Percentiles rank a stretch among this genome's conserved stretches.
Evolutionary conservation across 805 yeast species (phyloP).

Genomic region (Zygotorulaspora florentina): DNA sequence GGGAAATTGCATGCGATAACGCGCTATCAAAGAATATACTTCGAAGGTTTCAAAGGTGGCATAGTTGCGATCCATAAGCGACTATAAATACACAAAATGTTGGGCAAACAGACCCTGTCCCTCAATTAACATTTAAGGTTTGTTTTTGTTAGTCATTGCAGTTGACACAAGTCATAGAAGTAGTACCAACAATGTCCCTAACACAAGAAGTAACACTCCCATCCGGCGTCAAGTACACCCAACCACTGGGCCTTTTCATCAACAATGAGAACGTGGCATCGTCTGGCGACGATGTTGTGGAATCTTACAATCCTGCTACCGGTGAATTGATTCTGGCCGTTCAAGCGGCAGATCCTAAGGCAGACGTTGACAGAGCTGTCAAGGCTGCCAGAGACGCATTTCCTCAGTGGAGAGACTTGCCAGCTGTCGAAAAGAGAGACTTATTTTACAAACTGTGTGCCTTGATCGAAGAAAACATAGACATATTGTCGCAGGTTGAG

Average conservation of each 20-base stretch:
- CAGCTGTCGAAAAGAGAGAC: conserved; percentile 46
- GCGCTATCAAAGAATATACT: too few relatives aligned
- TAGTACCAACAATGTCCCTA: conserved; percentile 4
- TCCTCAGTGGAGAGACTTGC: conserved; percentile 44
- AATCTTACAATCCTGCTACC: conserved; percentile 47
- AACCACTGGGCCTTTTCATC: conserved; percentile 75
- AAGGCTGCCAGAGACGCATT: conserved; percentile 50
- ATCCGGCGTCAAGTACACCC: conserved; percentile 60
- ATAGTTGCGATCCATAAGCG: too few relatives aligned
- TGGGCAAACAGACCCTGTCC: too few relatives aligned
- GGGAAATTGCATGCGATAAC: not conserved
- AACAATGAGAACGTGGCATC: conserved; percentile 66
- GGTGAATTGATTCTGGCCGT: conserved; percentile 50
- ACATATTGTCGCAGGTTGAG: conserved; percentile 52
- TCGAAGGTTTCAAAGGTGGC: too few relatives aligned
- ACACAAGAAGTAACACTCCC: conserved; percentile 48
- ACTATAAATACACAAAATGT: too few relatives aligned
- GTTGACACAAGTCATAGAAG: not conserved
- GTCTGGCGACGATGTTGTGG: conserved; percentile 40
- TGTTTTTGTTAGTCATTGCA: too few relatives aligned
- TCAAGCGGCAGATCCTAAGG: conserved; percentile 43
- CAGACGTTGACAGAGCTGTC: conserved; percentile 54
- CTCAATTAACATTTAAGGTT: too few relatives aligned
- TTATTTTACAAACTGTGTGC: conserved; percentile 47
- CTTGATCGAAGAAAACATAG: conserved; percentile 45